These are phyloP conservation scores for Speleostelium caveatum DNA, from an alignment of 78 protist genomes.

Conservation along the genomic window DNA sequence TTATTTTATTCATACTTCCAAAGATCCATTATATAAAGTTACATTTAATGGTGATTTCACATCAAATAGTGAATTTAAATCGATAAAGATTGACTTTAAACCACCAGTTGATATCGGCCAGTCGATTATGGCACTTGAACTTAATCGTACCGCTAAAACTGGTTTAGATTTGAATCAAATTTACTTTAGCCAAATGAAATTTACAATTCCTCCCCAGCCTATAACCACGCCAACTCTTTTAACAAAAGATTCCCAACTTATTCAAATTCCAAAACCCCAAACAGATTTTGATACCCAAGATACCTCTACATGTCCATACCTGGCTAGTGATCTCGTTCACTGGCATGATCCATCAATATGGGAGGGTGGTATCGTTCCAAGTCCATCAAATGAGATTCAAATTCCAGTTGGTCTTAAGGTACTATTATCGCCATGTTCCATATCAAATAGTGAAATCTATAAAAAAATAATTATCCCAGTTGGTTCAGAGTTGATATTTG, in stretches of 20 bases:
- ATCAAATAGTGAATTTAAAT: background rate
- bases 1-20: background rate
- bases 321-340: background rate
- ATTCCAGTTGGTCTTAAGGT: constrained; percentile 60
- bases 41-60: constrained; percentile 30
- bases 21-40: background rate
- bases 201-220: constrained; percentile 13
- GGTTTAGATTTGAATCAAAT: background rate
- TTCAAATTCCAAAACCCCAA: constrained; percentile 12
- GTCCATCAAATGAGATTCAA: background rate
- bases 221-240: constrained; percentile 3
- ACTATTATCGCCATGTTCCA: constrained; percentile 62
- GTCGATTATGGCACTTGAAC: constrained; percentile 1
- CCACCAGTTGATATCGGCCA: constrained; percentile 43
- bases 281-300: constrained; percentile 1
- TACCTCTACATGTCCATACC: constrained; percentile 49
- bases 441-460: constrained; percentile 6
- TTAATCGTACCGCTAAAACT: background rate
- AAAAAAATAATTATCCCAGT: constrained; percentile 42
- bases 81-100: background rate
- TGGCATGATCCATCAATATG: constrained; percentile 81
- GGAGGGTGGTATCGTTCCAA: constrained; percentile 65
- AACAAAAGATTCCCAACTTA: constrained; percentile 13
- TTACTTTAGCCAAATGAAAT: constrained; percentile 21
- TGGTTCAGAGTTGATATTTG: constrained; percentile 36